Evolutionary conservation across 108 stramenopile genomes (phyloP).

Genomic region (Cyclotella atomus): DNA sequence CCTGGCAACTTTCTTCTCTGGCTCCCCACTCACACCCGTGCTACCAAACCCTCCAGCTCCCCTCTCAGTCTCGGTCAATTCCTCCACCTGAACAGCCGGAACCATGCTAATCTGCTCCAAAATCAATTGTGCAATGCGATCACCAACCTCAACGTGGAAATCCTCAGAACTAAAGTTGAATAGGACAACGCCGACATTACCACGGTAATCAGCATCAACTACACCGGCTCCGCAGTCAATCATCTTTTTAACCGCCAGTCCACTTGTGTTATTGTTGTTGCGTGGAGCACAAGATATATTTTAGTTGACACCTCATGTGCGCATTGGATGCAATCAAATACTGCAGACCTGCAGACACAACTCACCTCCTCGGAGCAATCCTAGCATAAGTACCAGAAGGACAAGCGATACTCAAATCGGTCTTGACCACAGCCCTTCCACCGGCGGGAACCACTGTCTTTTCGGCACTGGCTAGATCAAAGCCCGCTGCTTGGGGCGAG

Average conservation of each 20-base stretch:
- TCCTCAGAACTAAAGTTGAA: constrained; percentile 95
- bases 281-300: not conserved
- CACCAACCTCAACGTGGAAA: constrained; percentile 88
- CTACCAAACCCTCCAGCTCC: constrained; percentile 92
- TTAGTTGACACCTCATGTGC: not conserved
- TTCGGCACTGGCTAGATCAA: constrained; percentile 73
- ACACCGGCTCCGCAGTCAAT: constrained; percentile 98
- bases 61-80: constrained; percentile 78
- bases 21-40: constrained; percentile 72
- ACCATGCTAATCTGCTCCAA: constrained; percentile 93
- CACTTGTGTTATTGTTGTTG: constrained; percentile 29
- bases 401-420: constrained; percentile 92
- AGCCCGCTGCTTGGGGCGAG: constrained; percentile 79
- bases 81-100: constrained; percentile 80
- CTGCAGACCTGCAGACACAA: not conserved
- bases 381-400: constrained; percentile 95
- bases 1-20: constrained; percentile 27
- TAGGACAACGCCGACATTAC: constrained; percentile 95
- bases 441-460: constrained; percentile 71
- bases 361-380: constrained; percentile 83
- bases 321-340: too few species aligned
- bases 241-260: constrained; percentile 94
- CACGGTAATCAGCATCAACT: constrained; percentile 98
- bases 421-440: constrained; percentile 90
- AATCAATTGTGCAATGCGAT: constrained; percentile 98